These are phyloP conservation scores for Zygotorulaspora chibaensis DNA, from an alignment of 805 yeast genomes.

Conservation along the genomic window DNA sequence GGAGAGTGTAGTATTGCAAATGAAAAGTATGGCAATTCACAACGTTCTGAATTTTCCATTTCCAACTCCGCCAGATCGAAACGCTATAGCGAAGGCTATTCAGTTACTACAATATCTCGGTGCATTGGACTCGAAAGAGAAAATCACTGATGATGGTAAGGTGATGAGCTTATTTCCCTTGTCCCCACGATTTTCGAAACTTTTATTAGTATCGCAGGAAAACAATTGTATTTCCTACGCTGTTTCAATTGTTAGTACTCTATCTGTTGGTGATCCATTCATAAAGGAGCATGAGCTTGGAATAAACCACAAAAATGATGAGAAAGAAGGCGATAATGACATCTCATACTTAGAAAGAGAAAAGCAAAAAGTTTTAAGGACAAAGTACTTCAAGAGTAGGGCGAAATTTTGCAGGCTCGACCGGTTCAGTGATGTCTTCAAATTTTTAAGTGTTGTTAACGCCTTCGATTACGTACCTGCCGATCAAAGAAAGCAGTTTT, in stretches of 20 bases:
- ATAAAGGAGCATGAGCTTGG: slow-evolving; percentile 72
- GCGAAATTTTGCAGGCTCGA: slow-evolving; percentile 65
- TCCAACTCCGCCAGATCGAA: slow-evolving; percentile 84
- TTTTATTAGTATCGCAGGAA: slow-evolving; percentile 84
- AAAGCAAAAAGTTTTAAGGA: slow-evolving; percentile 40
- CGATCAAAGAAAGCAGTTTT: slow-evolving; percentile 45
- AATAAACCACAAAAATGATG: slow-evolving; percentile 25
- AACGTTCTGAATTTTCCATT: slow-evolving; percentile 89
- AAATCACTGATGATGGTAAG: slow-evolving; percentile 72
- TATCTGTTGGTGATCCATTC: slow-evolving; percentile 93
- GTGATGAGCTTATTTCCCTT: slow-evolving; percentile 89
- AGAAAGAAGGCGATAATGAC: slow-evolving; percentile 15
- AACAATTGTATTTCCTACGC: slow-evolving; percentile 79
- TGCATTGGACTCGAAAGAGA: slow-evolving; percentile 55
- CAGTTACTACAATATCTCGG: slow-evolving; percentile 66
- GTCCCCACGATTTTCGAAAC: slow-evolving; percentile 89
- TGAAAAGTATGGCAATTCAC: slow-evolving; percentile 97
- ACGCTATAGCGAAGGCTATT: slow-evolving; percentile 59
- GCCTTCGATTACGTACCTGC: slow-evolving; percentile 73
- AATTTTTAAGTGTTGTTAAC: slow-evolving; percentile 74
- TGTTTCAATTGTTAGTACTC: slow-evolving; percentile 86
- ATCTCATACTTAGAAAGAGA: slow-evolving; percentile 33
- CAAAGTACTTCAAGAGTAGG: slow-evolving; percentile 55
- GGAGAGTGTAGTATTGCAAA: slow-evolving; percentile 89
- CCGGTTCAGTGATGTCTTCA: slow-evolving; percentile 67